Conservation (phyloP, 805 yeast species). For the Cyberlindnera samutprakarnensis region DNA sequence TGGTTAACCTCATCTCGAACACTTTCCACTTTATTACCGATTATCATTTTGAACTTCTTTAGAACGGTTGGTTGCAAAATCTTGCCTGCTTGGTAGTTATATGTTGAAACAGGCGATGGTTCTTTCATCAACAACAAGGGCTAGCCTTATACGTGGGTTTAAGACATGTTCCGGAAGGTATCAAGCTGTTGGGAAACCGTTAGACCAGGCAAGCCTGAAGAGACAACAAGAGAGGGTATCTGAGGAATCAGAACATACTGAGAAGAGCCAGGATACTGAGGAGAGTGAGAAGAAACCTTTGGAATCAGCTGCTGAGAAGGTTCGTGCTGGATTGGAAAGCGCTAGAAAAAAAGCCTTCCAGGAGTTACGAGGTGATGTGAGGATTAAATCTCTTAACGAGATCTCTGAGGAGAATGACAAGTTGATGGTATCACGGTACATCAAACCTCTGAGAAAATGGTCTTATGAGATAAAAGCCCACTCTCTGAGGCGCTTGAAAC, state of each 20-base stretch:
- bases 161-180: not conserved
- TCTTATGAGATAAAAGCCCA: slow-evolving; percentile 3
- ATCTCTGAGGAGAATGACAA: slow-evolving; percentile 6
- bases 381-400: slow-evolving; percentile 4
- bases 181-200: no score
- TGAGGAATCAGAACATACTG: not conserved
- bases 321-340: slow-evolving; percentile 1
- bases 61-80: no score
- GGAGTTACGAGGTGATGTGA: slow-evolving; percentile 11
- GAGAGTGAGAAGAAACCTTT: no score
- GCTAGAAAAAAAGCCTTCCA: slow-evolving; percentile 11
- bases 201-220: not conserved
- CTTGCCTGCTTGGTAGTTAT: no score
- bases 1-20: no score
- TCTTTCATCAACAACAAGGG: no score
- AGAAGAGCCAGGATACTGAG: no score
- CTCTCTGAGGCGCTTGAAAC: not conserved
- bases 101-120: no score
- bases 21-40: no score
- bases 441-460: slow-evolving; percentile 7
- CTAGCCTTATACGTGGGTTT: no score
- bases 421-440: slow-evolving; percentile 5
- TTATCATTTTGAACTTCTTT: no score
- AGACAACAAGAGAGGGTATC: not conserved
- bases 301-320: slow-evolving; percentile 1